Evolutionary conservation across 768 basidiomycete species (phyloP).

Genomic region (Termitomyces eurrhizus): DNA sequence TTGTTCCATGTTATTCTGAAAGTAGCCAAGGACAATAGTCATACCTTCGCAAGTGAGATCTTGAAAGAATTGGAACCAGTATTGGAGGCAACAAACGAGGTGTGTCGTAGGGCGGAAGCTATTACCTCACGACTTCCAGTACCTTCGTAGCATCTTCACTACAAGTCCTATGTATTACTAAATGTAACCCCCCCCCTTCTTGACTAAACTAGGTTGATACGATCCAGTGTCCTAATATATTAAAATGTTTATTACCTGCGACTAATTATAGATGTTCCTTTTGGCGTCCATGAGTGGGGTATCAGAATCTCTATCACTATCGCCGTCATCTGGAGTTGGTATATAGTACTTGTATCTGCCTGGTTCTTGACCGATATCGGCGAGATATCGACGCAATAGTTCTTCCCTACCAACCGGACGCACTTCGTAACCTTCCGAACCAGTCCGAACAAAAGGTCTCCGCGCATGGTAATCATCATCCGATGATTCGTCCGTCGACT

Average conservation of each 20-base stretch:
- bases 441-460: constrained; percentile 46
- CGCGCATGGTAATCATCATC: constrained; percentile 26
- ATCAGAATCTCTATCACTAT: constrained; percentile 39
- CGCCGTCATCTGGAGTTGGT: constrained; percentile 47
- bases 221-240: background rate
- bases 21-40: constrained; percentile 20
- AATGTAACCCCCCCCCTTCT: background rate
- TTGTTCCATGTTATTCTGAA: constrained; percentile 22
- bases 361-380: constrained; percentile 47
- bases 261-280: background rate
- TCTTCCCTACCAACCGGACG: constrained; percentile 57
- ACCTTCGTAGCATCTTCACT: background rate
- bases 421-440: constrained; percentile 84
- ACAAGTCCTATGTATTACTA: background rate
- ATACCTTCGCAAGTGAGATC: constrained; percentile 22
- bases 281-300: constrained; percentile 10
- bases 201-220: background rate
- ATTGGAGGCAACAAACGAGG: constrained; percentile 25
- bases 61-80: constrained; percentile 26
- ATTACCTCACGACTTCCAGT: constrained; percentile 13
- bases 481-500: constrained; percentile 16
- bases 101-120: constrained; percentile 22
- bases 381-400: constrained; percentile 56
- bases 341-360: constrained; percentile 69
- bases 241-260: background rate